Percentiles rank a stretch among this genome's conserved stretches.
These are phyloP conservation scores for Tremella yokohamensis DNA, from an alignment of 768 basidiomycete species.

Conservation along the genomic window DNA sequence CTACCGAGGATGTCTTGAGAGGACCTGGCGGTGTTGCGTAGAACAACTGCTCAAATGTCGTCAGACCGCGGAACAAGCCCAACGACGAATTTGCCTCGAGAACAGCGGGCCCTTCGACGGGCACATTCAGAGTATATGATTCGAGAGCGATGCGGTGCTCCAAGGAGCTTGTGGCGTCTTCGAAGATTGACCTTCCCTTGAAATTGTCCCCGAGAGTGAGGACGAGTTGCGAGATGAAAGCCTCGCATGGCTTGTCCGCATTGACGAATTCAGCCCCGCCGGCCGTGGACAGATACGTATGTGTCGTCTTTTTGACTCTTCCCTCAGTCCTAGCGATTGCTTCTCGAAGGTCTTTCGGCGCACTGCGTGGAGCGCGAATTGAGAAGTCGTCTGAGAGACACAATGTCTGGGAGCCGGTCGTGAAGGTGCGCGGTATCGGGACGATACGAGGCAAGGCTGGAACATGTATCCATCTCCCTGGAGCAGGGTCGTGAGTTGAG, in stretches of 20 bases:
- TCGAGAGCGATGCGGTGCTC: conserved; percentile 57
- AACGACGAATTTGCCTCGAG: conserved; percentile 62
- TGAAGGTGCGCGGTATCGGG: not conserved
- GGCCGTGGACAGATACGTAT: conserved; percentile 1
- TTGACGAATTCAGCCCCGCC: not conserved
- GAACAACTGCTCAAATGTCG: conserved; percentile 72
- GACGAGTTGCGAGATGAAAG: not conserved
- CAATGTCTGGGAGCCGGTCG: not conserved
- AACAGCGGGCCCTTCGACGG: conserved; percentile 56
- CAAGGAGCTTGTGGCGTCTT: conserved; percentile 58
- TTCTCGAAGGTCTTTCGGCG: not conserved
- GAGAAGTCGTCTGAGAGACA: not conserved
- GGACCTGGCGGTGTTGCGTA: conserved; percentile 49
- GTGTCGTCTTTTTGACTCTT: not conserved
- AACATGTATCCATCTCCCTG: too few relatives aligned
- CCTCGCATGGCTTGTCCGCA: not conserved
- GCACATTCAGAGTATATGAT: conserved; percentile 61
- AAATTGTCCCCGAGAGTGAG: not conserved
- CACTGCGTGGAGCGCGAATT: not conserved
- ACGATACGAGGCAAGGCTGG: too few relatives aligned
- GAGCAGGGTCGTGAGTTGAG: too few relatives aligned
- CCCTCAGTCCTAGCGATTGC: not conserved
- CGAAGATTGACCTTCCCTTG: conserved; percentile 52
- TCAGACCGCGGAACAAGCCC: conserved; percentile 67
- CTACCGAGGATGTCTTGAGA: not conserved